These are phyloP conservation scores for Cyberlindnera xylosilytica DNA, from an alignment of 805 yeast species.

Conservation along the genomic window DNA sequence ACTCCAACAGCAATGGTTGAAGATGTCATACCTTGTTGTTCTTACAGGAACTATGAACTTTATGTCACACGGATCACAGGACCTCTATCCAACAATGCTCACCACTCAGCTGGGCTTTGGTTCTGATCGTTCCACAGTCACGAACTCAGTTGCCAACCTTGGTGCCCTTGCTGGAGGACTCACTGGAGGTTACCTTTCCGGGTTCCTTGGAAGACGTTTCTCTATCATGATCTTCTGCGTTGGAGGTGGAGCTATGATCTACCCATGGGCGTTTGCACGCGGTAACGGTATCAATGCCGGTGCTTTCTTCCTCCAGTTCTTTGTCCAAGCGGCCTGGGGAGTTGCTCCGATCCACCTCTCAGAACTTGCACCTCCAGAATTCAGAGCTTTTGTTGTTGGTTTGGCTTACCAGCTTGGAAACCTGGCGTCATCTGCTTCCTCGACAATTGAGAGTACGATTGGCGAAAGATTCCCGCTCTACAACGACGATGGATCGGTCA, in stretches of 20 bases:
- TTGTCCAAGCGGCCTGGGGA: slow-evolving; percentile 72
- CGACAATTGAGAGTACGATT: slow-evolving; percentile 59
- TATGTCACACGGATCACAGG: slow-evolving; percentile 63
- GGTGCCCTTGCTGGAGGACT: slow-evolving; percentile 60
- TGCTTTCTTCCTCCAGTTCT: slow-evolving; percentile 57
- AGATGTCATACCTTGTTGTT: slow-evolving; percentile 51
- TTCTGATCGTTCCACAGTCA: slow-evolving; percentile 46
- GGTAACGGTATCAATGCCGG: slow-evolving; percentile 53
- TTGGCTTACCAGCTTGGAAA: slow-evolving; percentile 67
- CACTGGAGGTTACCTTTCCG: slow-evolving; percentile 51
- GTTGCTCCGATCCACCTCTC: slow-evolving; percentile 60
- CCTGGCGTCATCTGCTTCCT: slow-evolving; percentile 61
- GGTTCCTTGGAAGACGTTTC: slow-evolving; percentile 53
- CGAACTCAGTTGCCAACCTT: slow-evolving; percentile 53
- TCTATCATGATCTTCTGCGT: slow-evolving; percentile 49
- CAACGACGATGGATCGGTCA: slow-evolving; percentile 29
- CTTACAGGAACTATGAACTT: slow-evolving; percentile 63
- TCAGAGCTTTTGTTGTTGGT: slow-evolving; percentile 61
- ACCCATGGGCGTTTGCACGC: slow-evolving; percentile 58
- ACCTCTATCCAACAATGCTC: slow-evolving; percentile 55
- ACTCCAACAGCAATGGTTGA: slow-evolving; percentile 52
- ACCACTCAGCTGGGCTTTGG: slow-evolving; percentile 43
- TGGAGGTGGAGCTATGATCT: slow-evolving; percentile 56
- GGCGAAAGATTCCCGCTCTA: slow-evolving; percentile 51
- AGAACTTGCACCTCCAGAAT: slow-evolving; percentile 60